Conservation (phyloP, 2,329 filamentous ascomycete genomes). For the Trichophyton schoenleinii region DNA sequence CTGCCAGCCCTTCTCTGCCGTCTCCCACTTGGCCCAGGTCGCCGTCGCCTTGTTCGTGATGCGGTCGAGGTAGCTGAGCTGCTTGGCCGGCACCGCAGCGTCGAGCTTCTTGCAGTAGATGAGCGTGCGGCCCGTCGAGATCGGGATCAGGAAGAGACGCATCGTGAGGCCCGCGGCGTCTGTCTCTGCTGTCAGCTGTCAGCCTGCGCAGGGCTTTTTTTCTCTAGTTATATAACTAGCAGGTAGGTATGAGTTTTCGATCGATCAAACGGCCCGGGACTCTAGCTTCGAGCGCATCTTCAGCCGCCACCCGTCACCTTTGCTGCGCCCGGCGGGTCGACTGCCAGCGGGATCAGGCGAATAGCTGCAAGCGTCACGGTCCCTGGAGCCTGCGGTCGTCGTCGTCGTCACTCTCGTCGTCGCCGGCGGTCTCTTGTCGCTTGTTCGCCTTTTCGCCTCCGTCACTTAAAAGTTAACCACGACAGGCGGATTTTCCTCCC, state of each 20-base stretch:
- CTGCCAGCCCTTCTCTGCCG: constrained; percentile 75
- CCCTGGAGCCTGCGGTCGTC: too few species aligned
- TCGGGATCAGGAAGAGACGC: constrained; percentile 86
- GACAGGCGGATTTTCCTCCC: too few species aligned
- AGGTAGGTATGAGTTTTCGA: too few species aligned
- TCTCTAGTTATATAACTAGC: too few species aligned
- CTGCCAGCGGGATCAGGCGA: too few species aligned
- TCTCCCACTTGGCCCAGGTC: constrained; percentile 80
- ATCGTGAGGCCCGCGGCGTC: constrained; percentile 36
- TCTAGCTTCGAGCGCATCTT: not conserved
- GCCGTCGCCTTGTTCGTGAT: constrained; percentile 57
- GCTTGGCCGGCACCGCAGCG: constrained; percentile 40
- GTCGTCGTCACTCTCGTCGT: too few species aligned
- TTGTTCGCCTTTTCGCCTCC: too few species aligned
- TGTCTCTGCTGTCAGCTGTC: not conserved
- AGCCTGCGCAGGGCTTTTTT: too few species aligned
- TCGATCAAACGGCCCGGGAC: not conserved
- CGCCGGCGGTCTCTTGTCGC: too few species aligned
- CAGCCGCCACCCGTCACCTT: not conserved
- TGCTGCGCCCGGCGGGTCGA: not conserved
- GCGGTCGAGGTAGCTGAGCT: constrained; percentile 54
- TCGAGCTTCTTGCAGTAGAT: constrained; percentile 77
- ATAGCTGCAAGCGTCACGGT: too few species aligned
- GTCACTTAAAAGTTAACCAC: too few species aligned
- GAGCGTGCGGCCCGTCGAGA: constrained; percentile 80